Evolutionary conservation across 495 filamentous ascomycete species (phyloP).

Genomic region (Penicillium alfredii): DNA sequence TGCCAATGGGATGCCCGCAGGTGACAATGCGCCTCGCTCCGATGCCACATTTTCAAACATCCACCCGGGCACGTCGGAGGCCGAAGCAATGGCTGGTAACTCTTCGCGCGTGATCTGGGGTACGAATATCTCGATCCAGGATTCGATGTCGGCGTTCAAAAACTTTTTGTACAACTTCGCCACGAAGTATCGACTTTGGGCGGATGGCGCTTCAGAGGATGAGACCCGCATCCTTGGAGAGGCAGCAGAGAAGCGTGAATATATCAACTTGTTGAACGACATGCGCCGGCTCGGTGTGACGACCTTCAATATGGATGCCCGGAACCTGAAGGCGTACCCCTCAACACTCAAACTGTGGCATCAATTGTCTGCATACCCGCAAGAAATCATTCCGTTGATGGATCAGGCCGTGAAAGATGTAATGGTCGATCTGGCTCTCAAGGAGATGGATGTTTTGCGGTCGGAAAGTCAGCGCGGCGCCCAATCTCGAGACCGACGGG

Average conservation of each 20-base stretch:
- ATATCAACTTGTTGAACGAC: constrained; percentile 78
- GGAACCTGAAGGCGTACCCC: constrained; percentile 89
- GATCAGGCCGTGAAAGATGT: constrained; percentile 89
- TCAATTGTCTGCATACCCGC: constrained; percentile 85
- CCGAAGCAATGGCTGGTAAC: constrained; percentile 74
- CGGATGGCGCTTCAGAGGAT: constrained; percentile 72
- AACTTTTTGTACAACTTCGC: constrained; percentile 88
- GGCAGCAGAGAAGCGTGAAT: constrained; percentile 60
- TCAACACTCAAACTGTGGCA: constrained; percentile 91
- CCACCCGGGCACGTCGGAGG: constrained; percentile 85
- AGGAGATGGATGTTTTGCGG: constrained; percentile 68
- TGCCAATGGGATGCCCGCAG: constrained; percentile 67
- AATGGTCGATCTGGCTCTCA: constrained; percentile 83
- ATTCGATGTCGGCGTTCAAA: constrained; percentile 79
- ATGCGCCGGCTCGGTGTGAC: constrained; percentile 82
- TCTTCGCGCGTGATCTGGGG: constrained; percentile 90
- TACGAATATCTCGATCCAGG: constrained; percentile 88
- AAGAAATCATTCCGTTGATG: constrained; percentile 94
- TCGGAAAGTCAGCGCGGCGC: constrained; percentile 46
- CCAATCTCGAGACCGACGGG: constrained; percentile 16
- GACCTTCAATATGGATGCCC: constrained; percentile 79
- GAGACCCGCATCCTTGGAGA: constrained; percentile 59
- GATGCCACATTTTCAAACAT: constrained; percentile 86
- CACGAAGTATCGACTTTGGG: constrained; percentile 87
- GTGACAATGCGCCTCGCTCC: constrained; percentile 49